These are phyloP conservation scores for Phialophora tarda DNA, from an alignment of 2,329 filamentous ascomycete genomes.

Conservation along the genomic window DNA sequence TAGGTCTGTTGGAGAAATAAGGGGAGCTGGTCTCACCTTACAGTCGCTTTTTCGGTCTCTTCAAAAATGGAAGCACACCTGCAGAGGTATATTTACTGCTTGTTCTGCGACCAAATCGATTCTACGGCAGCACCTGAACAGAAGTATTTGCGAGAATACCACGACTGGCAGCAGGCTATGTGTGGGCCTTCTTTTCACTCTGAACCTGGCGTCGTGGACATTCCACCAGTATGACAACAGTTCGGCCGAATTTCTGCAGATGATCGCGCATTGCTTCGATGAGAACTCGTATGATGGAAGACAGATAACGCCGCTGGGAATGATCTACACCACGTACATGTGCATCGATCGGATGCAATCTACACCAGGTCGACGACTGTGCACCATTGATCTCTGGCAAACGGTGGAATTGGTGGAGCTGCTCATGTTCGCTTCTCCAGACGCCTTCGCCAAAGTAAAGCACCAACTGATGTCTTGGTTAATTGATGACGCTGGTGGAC, in stretches of 20 bases:
- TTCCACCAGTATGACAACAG: slow-evolving; percentile 2
- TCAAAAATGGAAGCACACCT: neutral
- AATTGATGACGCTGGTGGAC: neutral
- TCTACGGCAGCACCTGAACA: neutral
- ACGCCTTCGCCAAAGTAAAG: neutral
- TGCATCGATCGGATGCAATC: slow-evolving; percentile 4
- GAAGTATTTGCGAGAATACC: neutral
- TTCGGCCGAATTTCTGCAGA: slow-evolving; percentile 5
- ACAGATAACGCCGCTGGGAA: neutral
- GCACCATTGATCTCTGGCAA: slow-evolving; percentile 1
- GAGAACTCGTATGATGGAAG: neutral
- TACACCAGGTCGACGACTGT: slow-evolving; percentile 1
- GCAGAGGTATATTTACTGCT: neutral
- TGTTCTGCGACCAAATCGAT: neutral
- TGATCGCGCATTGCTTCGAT: slow-evolving; percentile 1
- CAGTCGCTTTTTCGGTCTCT: neutral
- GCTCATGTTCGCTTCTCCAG: neutral
- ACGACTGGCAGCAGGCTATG: neutral
- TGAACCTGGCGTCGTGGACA: slow-evolving; percentile 1
- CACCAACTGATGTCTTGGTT: slow-evolving; percentile 5
- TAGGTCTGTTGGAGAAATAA: slow-evolving; percentile 2
- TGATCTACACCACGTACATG: slow-evolving; percentile 5
- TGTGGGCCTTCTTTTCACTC: slow-evolving; percentile 3
- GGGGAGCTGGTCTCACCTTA: neutral
- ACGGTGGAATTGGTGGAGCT: slow-evolving; percentile 4